phyloP scores from a whole-genome alignment of 2,329 filamentous ascomycete species.

The Zasmidium cellare region DNA sequence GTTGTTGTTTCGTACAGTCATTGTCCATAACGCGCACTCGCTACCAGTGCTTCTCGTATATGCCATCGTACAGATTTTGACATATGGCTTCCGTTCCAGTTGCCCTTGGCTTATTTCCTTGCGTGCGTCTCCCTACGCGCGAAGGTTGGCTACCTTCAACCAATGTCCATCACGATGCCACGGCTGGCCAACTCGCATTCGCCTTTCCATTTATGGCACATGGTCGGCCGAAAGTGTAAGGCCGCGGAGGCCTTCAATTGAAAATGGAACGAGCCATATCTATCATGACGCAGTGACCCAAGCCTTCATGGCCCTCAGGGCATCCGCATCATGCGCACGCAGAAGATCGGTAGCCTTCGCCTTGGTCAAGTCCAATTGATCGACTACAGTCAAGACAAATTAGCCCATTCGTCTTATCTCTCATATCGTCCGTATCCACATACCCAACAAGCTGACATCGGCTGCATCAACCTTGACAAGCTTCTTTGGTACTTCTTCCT shows the following conservation, averaged over 20 bases:
- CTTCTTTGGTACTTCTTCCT: conserved; percentile 39
- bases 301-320: conserved; percentile 65
- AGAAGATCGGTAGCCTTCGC: conserved; percentile 73
- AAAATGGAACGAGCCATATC: too few relatives aligned
- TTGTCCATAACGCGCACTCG: neutral
- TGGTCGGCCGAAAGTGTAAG: too few relatives aligned
- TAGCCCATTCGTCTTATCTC: neutral
- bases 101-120: too few relatives aligned
- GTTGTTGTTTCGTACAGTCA: conserved; percentile 1
- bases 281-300: conserved; percentile 45
- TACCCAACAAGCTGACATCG: conserved; percentile 69
- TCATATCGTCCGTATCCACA: conserved; percentile 30
- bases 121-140: too few relatives aligned
- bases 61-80: conserved; percentile 1
- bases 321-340: conserved; percentile 69
- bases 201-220: too few relatives aligned
- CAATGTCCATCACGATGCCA: too few relatives aligned
- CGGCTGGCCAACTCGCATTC: too few relatives aligned
- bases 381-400: conserved; percentile 50
- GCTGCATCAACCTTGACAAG: conserved; percentile 70
- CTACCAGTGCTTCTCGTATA: conserved; percentile 1
- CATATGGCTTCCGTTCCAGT: neutral
- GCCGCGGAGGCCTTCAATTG: too few relatives aligned
- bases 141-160: too few relatives aligned
- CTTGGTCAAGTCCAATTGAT: conserved; percentile 72